Base-by-base conservation (phyloP, 2,329 filamentous ascomycete species). In the Leptographium wingfieldii region DNA sequence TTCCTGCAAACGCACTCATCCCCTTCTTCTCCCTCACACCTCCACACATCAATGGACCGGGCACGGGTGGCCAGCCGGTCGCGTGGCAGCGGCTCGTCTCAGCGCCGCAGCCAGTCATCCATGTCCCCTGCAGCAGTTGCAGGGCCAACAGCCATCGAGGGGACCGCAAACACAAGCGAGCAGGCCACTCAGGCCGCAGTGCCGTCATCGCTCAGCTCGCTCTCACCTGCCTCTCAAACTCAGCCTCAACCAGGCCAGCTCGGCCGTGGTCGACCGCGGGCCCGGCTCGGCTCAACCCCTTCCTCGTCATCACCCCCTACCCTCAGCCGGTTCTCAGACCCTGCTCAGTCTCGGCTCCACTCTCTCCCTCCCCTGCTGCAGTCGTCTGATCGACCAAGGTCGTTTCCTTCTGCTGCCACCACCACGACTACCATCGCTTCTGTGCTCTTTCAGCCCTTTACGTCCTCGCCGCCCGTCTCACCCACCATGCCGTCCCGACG, bases 381-480 rank as follows among this genome's bases (percentile, higher is more conserved):
- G 43, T 46, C 43, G 43, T 46, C 43, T n/a, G 43, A 46, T 19
- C 43, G 43, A 19, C 16, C 43, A n/a, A n/a, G 43, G 19, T 22
- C 35, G n/a, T 10, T 55, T 33, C 5, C 31, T 27, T 31, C 43
- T 33, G 27, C 19, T 6, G 33, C 33, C 12, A 33, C 12, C 43
- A 55, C 4, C 6, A 55, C 14, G 51, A 38, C 14, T 35, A 29
- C 22, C 52, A 57, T 43, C 31, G 3, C 49, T 14, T 52, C 46
- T 43, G 16, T 55, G 19, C 67, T 72, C 56, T 69, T 72, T 51
- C 69, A 71, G 61, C 66, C 71, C n/a, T 69, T 72, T 58, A 70
- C 71, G 61, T 72, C 74, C 59, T 72, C 73, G 25, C 69, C 73
- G 7, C 63, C 66, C 11, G 19, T 56, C 69, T 72, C 60, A 62